phyloP scores from a whole-genome alignment of 2,329 filamentous ascomycete genomes.

The Leptographium flavum region DNA sequence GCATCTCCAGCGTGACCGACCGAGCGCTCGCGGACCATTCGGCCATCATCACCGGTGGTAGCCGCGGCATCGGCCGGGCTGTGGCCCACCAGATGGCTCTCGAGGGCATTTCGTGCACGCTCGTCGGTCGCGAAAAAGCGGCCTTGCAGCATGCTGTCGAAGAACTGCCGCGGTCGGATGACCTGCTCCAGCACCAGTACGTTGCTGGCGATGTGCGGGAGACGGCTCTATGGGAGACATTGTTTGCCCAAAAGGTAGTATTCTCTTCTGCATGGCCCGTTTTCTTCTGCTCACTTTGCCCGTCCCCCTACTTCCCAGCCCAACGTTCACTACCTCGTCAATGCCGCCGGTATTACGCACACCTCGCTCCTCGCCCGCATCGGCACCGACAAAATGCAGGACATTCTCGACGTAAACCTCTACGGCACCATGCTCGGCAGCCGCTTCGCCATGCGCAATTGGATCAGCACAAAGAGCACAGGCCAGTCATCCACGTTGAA shows the following conservation, averaged over 20 bases:
- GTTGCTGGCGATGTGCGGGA: slow-evolving; percentile 13
- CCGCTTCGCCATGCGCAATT: slow-evolving; percentile 24
- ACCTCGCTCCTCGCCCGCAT: slow-evolving; percentile 47
- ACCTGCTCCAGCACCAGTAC: background rate
- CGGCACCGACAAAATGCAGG: slow-evolving; percentile 31
- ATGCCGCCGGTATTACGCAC: slow-evolving; percentile 64
- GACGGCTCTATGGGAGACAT: slow-evolving; percentile 8
- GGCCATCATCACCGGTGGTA: slow-evolving; percentile 54
- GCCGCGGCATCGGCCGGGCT: slow-evolving; percentile 54
- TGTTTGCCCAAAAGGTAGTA: slow-evolving; percentile 5
- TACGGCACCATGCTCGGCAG: slow-evolving; percentile 49
- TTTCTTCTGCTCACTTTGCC: background rate
- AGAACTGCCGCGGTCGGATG: slow-evolving; percentile 12
- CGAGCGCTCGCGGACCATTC: background rate
- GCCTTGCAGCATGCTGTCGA: slow-evolving; percentile 25
- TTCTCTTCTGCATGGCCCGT: background rate
- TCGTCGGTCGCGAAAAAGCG: slow-evolving; percentile 42
- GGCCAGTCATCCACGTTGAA: background rate
- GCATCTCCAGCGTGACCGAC: too few relatives aligned
- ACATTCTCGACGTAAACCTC: slow-evolving; percentile 57
- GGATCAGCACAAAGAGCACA: slow-evolving; percentile 3
- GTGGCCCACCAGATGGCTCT: slow-evolving; percentile 52
- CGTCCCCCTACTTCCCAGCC: slow-evolving; percentile 2
- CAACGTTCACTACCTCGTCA: slow-evolving; percentile 47
- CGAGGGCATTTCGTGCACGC: slow-evolving; percentile 43